Evolutionary conservation across 2,329 filamentous ascomycete genomes (phyloP).

Genomic region (Ophiostoma sp.): DNA sequence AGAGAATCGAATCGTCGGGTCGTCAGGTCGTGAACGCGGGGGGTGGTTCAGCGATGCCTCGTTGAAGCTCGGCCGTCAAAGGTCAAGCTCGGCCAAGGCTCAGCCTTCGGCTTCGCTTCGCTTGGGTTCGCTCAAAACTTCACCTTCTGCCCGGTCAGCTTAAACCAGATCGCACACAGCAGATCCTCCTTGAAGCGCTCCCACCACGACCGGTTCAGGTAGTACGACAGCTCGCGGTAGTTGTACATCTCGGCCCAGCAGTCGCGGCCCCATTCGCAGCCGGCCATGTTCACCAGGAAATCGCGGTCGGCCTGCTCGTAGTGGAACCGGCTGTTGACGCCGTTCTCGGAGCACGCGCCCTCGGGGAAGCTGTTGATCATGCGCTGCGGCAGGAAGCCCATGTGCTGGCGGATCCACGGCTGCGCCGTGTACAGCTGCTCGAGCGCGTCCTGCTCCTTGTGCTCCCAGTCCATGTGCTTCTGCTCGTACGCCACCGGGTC

Average conservation of each 20-base stretch:
- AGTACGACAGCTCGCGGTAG: conserved; percentile 86
- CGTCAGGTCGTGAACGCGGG: conserved; percentile 9
- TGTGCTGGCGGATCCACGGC: conserved; percentile 84
- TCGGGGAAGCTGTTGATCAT: conserved; percentile 91
- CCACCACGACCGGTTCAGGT: conserved; percentile 78
- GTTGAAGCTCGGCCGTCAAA: too few species aligned
- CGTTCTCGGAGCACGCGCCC: conserved; percentile 77
- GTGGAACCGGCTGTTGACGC: conserved; percentile 71
- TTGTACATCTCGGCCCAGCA: conserved; percentile 98
- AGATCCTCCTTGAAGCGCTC: conserved; percentile 67
- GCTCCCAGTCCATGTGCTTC: conserved; percentile 98
- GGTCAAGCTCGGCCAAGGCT: too few species aligned
- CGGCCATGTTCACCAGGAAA: conserved; percentile 97
- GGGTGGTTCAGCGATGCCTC: neutral
- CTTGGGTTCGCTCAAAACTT: conserved; percentile 42
- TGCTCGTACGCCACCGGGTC: conserved; percentile 96
- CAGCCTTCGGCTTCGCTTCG: too few species aligned
- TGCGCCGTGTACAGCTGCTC: conserved; percentile 88
- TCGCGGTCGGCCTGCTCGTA: conserved; percentile 82
- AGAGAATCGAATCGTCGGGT: neutral
- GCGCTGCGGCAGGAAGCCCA: conserved; percentile 84
- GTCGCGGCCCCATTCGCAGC: conserved; percentile 92
- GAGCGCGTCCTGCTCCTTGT: conserved; percentile 95
- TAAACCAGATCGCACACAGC: conserved; percentile 56
- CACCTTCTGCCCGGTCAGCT: conserved; percentile 57